Evolutionary conservation across 305 asterid genomes (phyloP).

Genomic region (Fraxinus floribunda): DNA sequence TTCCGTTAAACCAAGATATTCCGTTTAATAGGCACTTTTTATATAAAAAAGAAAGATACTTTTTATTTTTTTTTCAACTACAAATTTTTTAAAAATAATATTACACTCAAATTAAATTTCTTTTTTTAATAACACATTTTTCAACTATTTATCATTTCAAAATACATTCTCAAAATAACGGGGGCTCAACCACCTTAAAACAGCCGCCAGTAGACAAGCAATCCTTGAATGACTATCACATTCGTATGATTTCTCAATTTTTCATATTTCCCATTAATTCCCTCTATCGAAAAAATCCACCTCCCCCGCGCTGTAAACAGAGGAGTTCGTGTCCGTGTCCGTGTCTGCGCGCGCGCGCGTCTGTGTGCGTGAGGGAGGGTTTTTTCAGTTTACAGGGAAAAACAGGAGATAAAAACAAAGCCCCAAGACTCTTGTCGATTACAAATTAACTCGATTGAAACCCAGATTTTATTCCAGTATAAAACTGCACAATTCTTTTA

Average conservation of each 20-base stretch:
- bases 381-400: conserved; percentile 17
- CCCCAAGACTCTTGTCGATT: not conserved
- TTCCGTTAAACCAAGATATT: no score
- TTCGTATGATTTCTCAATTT: conserved; percentile 11
- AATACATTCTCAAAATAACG: no score
- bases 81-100: no score
- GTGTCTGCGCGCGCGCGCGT: conserved; percentile 16
- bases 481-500: not conserved
- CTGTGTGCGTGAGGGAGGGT: not conserved
- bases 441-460: conserved; percentile 9
- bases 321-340: conserved; percentile 15
- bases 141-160: no score
- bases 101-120: no score
- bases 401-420: not conserved
- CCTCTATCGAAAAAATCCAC: not conserved
- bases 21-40: no score
- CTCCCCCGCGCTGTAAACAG: conserved; percentile 28
- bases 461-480: not conserved
- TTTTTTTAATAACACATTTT: no score
- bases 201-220: not conserved
- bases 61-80: no score
- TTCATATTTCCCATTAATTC: conserved; percentile 20
- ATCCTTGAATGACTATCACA: conserved; percentile 25
- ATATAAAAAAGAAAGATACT: no score
- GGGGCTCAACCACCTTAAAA: no score